These are phyloP conservation scores for Exophiala oligosperma DNA, from an alignment of 2,329 filamentous ascomycete species.

Conservation along the genomic window DNA sequence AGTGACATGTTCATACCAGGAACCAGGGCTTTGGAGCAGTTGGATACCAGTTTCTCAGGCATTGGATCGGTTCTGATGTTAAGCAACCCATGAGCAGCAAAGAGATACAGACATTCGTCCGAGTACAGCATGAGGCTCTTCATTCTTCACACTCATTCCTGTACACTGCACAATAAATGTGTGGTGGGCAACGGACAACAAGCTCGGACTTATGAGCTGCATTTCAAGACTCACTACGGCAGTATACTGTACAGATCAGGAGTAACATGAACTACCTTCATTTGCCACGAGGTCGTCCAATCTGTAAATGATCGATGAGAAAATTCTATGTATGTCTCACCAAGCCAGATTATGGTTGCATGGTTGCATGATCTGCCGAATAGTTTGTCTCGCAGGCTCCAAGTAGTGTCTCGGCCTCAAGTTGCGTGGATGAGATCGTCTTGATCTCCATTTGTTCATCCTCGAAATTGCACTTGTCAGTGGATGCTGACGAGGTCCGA, in stretches of 20 bases:
- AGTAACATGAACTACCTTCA: background rate
- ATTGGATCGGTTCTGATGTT: too few relatives aligned
- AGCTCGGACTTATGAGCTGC: background rate
- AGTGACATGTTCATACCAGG: too few relatives aligned
- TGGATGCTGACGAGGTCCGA: slow-evolving; percentile 6
- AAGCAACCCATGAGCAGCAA: too few relatives aligned
- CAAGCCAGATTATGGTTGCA: slow-evolving; percentile 15
- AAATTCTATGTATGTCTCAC: slow-evolving; percentile 27
- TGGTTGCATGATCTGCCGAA: slow-evolving; percentile 20
- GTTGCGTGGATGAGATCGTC: slow-evolving; percentile 2
- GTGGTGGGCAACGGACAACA: too few relatives aligned
- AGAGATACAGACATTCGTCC: too few relatives aligned
- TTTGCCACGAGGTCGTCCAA: slow-evolving; percentile 20
- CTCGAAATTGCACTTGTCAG: slow-evolving; percentile 15
- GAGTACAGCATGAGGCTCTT: too few relatives aligned
- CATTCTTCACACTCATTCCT: too few relatives aligned
- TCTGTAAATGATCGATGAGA: slow-evolving; percentile 15
- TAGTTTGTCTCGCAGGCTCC: slow-evolving; percentile 15
- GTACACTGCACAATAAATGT: too few relatives aligned
- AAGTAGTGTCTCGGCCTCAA: background rate
- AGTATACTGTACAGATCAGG: background rate
- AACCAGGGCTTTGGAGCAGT: too few relatives aligned
- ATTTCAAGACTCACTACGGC: background rate
- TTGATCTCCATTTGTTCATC: slow-evolving; percentile 11
- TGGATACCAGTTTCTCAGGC: too few relatives aligned